phyloP scores from a whole-genome alignment of 495 filamentous ascomycete genomes.

The Massariosphaeria phaeospora region DNA sequence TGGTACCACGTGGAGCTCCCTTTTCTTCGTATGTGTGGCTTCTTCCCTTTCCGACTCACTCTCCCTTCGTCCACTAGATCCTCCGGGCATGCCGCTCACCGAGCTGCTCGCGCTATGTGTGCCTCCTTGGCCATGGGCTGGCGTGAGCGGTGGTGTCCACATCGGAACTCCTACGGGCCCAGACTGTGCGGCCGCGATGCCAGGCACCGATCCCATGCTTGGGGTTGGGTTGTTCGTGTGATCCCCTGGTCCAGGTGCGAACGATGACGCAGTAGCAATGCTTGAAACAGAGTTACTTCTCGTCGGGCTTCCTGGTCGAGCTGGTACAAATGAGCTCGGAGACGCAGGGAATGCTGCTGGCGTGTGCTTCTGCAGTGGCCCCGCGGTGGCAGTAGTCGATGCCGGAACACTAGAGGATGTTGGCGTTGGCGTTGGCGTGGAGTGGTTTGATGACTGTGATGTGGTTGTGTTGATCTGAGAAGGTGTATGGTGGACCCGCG shows the following conservation, averaged over 20 bases:
- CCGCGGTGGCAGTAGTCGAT: constrained; percentile 29
- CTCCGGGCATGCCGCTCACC: constrained; percentile 27
- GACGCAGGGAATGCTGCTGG: constrained; percentile 47
- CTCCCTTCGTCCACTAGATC: constrained; percentile 8
- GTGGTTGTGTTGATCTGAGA: constrained; percentile 32
- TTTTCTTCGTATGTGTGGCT: constrained; percentile 16
- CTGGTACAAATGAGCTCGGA: constrained; percentile 49
- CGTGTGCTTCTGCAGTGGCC: constrained; percentile 27
- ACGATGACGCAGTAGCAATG: constrained; percentile 57
- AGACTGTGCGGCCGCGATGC: constrained; percentile 38
- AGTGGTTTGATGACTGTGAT: constrained; percentile 28
- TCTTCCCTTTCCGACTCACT: constrained; percentile 25
- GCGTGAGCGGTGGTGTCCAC: constrained; percentile 42
- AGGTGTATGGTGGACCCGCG: constrained; percentile 36
- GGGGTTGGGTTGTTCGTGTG: constrained; percentile 39
- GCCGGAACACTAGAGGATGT: constrained; percentile 26
- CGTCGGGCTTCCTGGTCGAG: constrained; percentile 53
- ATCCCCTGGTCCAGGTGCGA: constrained; percentile 32
- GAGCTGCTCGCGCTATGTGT: constrained; percentile 38
- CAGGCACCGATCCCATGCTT: constrained; percentile 34
- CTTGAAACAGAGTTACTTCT: constrained; percentile 84
- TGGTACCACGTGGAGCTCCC: constrained; percentile 30
- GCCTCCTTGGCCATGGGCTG: constrained; percentile 29
- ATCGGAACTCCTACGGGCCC: constrained; percentile 36
- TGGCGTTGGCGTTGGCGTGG: constrained; percentile 34